phyloP scores from a whole-genome alignment of 805 yeast genomes.

The Ogataea neopini region DNA sequence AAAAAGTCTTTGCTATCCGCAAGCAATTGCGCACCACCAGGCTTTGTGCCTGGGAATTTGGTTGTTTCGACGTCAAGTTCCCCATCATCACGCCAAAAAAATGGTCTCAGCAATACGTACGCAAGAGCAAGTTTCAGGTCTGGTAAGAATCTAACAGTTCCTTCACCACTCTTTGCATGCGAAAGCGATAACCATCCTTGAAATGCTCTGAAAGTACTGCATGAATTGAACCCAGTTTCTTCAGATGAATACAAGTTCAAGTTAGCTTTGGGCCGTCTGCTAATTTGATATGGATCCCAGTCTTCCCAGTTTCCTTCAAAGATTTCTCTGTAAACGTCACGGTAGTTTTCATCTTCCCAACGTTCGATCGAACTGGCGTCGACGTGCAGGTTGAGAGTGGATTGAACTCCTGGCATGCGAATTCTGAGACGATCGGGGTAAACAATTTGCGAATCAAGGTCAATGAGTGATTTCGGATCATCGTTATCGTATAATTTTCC shows the following conservation, averaged over 20 bases:
- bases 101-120: constrained; percentile 43
- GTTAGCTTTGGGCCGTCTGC: constrained; percentile 36
- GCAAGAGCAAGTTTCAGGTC: constrained; percentile 39
- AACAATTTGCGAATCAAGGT: constrained; percentile 35
- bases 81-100: constrained; percentile 35
- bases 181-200: constrained; percentile 48
- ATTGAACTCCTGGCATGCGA: constrained; percentile 39
- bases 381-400: constrained; percentile 40
- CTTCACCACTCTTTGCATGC: constrained; percentile 39
- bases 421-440: constrained; percentile 47
- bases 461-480: constrained; percentile 30
- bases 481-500: constrained; percentile 16
- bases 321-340: constrained; percentile 38
- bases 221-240: background rate
- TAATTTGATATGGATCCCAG: constrained; percentile 42
- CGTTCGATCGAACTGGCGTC: constrained; percentile 46
- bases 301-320: constrained; percentile 44
- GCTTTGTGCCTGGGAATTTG: constrained; percentile 41
- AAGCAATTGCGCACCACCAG: constrained; percentile 39
- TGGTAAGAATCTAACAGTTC: constrained; percentile 42
- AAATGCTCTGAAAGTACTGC: constrained; percentile 37
- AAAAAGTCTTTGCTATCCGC: constrained; percentile 23
- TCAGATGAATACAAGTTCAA: constrained; percentile 35
- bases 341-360: constrained; percentile 45
- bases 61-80: constrained; percentile 34